These are phyloP conservation scores for Annona squamosa DNA, from an alignment of 164 flowering plant genomes.

Conservation along the genomic window DNA sequence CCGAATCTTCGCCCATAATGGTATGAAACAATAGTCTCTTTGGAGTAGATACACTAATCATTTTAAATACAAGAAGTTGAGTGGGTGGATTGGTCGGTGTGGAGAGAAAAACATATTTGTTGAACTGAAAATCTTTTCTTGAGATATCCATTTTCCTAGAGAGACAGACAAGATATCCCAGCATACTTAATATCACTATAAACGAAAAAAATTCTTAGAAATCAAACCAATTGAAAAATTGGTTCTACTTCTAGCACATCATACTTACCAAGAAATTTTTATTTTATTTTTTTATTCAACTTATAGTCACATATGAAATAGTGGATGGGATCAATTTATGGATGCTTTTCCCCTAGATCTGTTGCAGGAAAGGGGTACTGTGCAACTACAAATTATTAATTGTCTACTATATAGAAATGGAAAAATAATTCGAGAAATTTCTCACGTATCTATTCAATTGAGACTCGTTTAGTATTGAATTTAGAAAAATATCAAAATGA, in stretches of 20 bases:
- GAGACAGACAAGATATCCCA: no score
- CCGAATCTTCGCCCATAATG: slow-evolving; percentile 5
- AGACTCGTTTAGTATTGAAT: slow-evolving; percentile 6
- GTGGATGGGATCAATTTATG: not conserved
- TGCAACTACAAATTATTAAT: slow-evolving; percentile 2
- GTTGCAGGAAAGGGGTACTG: not conserved
- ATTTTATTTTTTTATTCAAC: no score
- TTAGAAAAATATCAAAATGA: not conserved
- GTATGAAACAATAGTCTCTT: slow-evolving; percentile 3
- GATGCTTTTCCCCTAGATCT: not conserved
- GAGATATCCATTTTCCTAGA: no score
- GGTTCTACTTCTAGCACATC: no score
- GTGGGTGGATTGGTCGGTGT: no score
- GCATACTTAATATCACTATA: no score
- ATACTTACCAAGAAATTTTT: no score
- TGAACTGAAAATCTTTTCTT: no score
- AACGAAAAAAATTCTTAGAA: no score
- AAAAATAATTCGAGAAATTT: slow-evolving; percentile 2
- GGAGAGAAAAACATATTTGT: no score
- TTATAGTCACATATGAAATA: no score
- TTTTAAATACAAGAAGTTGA: slow-evolving; percentile 4
- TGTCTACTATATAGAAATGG: not conserved
- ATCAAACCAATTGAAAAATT: no score
- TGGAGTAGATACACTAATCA: slow-evolving; percentile 5
- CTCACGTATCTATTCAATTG: slow-evolving; percentile 1